Evolutionary conservation across 2,329 filamentous ascomycete genomes (phyloP).

Genomic region (Sordariomycetes sp.): DNA sequence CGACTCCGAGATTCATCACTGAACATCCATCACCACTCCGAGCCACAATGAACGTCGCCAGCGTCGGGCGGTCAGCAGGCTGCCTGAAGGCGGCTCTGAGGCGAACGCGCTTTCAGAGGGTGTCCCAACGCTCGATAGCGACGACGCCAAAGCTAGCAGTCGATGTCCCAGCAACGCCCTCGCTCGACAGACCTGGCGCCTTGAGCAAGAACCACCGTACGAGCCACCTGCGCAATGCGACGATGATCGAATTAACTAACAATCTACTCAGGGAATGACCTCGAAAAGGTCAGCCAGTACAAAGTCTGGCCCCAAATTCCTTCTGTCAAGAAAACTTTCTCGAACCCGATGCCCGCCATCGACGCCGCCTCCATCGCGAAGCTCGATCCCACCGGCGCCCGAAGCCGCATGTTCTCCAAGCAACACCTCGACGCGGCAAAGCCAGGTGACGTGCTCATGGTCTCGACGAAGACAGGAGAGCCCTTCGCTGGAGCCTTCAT

Average conservation of each 20-base stretch:
- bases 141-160: slow-evolving; percentile 25
- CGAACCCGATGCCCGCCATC: slow-evolving; percentile 60
- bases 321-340: slow-evolving; percentile 44
- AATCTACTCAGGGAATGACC: slow-evolving; percentile 19
- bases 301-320: slow-evolving; percentile 46
- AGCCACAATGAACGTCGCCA: slow-evolving; percentile 53
- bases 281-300: slow-evolving; percentile 29
- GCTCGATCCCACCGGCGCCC: slow-evolving; percentile 79
- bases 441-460: slow-evolving; percentile 84
- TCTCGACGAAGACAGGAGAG: slow-evolving; percentile 71
- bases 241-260: not conserved
- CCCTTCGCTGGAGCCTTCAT: slow-evolving; percentile 85
- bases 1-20: too few species aligned
- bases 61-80: slow-evolving; percentile 57
- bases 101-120: slow-evolving; percentile 41
- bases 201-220: slow-evolving; percentile 25
- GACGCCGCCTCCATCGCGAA: slow-evolving; percentile 58
- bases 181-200: slow-evolving; percentile 12
- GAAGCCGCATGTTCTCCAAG: slow-evolving; percentile 71
- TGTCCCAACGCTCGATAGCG: slow-evolving; percentile 36
- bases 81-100: slow-evolving; percentile 59
- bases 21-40: slow-evolving; percentile 5
- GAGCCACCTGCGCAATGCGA: slow-evolving; percentile 5
- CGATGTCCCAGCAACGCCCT: slow-evolving; percentile 9
- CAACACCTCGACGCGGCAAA: slow-evolving; percentile 70